A percentile compares a stretch with the other conserved stretches of the same genome.
Evolutionary conservation across 2,329 filamentous ascomycete species (phyloP).

Genomic region (Huntiella decipiens): DNA sequence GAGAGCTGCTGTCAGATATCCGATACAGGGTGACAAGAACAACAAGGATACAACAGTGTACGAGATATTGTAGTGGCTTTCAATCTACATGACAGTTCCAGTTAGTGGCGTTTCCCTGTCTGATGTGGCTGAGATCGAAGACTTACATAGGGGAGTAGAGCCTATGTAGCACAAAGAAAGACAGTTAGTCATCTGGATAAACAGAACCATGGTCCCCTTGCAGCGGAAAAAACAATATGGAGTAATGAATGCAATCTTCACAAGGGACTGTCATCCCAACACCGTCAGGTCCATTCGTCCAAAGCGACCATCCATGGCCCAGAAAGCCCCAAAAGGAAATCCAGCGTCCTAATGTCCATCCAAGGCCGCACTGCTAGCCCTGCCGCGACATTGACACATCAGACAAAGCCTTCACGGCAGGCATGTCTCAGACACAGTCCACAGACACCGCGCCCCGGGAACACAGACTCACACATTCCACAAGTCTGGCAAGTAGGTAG

Average conservation of each 20-base stretch:
- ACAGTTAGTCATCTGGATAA: constrained; percentile 9
- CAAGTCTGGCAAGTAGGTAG: no score
- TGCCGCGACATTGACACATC: no score
- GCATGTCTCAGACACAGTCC: no score
- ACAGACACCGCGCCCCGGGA: no score
- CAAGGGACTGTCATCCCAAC: neutral
- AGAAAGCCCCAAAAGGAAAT: no score
- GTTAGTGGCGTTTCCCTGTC: neutral
- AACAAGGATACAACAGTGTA: constrained; percentile 47
- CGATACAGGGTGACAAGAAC: constrained; percentile 47
- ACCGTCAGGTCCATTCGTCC: no score
- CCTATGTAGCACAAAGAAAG: constrained; percentile 16
- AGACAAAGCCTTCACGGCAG: no score
- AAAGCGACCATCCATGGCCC: no score
- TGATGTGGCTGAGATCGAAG: neutral
- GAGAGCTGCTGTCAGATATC: constrained; percentile 44
- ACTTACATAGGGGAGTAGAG: constrained; percentile 29
- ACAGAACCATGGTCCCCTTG: neutral
- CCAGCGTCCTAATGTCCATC: no score
- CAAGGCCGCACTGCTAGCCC: no score
- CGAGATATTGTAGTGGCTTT: constrained; percentile 36
- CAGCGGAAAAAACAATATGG: neutral
- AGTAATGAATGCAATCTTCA: neutral
- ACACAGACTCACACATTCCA: no score
- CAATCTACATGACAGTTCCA: constrained; percentile 5